Evolutionary conservation across 2,329 filamentous ascomycete genomes (phyloP).

Genomic region (Diaporthe aspalathi): DNA sequence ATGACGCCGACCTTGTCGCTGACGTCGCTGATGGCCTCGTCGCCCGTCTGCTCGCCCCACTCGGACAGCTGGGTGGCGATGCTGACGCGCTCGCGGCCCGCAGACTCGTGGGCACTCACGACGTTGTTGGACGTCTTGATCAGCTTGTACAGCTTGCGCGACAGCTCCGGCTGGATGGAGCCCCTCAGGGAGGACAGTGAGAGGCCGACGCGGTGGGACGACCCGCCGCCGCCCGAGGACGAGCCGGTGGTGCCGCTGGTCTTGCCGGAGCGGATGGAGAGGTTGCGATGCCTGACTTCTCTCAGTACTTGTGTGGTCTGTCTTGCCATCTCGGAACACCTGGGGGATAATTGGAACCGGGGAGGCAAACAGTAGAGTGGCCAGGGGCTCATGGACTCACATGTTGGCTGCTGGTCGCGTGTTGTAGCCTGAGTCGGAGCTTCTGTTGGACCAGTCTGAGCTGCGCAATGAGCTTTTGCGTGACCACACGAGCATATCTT

Average conservation of each 20-base stretch:
- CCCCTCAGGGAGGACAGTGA: conserved; percentile 88
- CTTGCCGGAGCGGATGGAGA: conserved; percentile 76
- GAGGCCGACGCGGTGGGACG: conserved; percentile 74
- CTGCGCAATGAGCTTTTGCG: conserved; percentile 39
- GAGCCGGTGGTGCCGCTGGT: conserved; percentile 51
- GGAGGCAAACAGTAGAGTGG: neutral
- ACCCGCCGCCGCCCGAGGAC: conserved; percentile 49
- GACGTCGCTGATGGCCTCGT: conserved; percentile 88
- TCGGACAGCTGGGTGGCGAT: conserved; percentile 94
- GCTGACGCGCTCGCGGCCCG: conserved; percentile 83
- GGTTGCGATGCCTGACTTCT: conserved; percentile 71
- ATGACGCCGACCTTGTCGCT: conserved; percentile 96
- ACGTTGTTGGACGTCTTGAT: conserved; percentile 96
- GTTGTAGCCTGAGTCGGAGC: conserved; percentile 27
- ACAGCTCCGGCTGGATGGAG: conserved; percentile 86
- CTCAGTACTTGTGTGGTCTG: neutral
- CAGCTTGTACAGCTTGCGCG: conserved; percentile 87
- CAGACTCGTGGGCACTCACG: conserved; percentile 84
- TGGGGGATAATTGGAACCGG: conserved; percentile 32
- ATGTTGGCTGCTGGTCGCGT: conserved; percentile 26
- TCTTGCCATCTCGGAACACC: neutral
- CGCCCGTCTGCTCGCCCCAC: conserved; percentile 92
- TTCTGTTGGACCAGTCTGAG: conserved; percentile 37
- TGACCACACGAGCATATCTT: conserved; percentile 35
- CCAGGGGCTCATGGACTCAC: conserved; percentile 15